Evolutionary conservation across 2,329 filamentous ascomycete species (phyloP), one percentile per base, ranked within the genome.

Genomic region (Dactylella cylindrospora): DNA sequence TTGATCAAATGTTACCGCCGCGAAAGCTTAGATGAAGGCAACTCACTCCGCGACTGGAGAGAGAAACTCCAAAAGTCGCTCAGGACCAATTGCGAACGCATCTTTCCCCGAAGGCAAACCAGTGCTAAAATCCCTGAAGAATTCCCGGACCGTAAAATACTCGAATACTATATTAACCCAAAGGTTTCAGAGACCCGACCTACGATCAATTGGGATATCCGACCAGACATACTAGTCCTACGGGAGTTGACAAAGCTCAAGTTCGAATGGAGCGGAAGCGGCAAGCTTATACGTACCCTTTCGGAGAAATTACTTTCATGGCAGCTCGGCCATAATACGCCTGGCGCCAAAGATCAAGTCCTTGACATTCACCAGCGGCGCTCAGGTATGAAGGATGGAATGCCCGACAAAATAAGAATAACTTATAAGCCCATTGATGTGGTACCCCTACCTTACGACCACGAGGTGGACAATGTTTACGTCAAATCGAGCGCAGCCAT

Each of bases 151-250:
- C 74, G 81, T 39, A 85, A 89, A 33, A 82, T 95, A 5, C 75
- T 97, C 15, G 79, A 86, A 8, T 95, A 88, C 70, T 98, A 98
- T 68, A 91, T 87, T 0, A 84, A 90, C 69, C 93, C 93, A 0
- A 83, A 86, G 1, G 85, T 96, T 2, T 96, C 90, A 25, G 60
- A 55, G 22, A 38, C 64, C 19, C 28, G 36, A 9, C 54, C 52
- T 7, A 47, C 39, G 7, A 68, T 69, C 25, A 50, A 57, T 26
- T 89, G 85, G 81, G 79, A 84, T 52, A 75, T 76, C 35, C 75
- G 79, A 0, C 76, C 93, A 13, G 81, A 94, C 66, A 76, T 86
- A 9, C 68, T 75, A 3, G 82, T 80, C 0, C 73, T 98, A 28
- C 80, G 91, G 28, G 78, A 79, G 10, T 96, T 95, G 70, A 80